These are phyloP conservation scores for Vickermania spadyakhi DNA, from an alignment of 208 protist genomes.

Conservation along the genomic window DNA sequence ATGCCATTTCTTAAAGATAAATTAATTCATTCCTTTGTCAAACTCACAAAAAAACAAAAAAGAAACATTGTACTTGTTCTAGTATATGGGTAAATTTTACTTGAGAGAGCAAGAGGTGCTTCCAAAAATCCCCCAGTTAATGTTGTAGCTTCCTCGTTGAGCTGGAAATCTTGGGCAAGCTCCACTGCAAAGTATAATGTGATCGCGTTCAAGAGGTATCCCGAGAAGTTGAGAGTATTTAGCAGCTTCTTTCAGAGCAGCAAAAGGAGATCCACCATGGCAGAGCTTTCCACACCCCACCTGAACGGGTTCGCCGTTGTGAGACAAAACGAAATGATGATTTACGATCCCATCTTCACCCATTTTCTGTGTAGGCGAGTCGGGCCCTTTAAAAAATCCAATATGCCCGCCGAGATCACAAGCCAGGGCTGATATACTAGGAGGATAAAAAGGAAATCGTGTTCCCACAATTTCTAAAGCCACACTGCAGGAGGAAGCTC, in stretches of 20 bases:
- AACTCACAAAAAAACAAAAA: no score
- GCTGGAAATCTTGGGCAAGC: conserved; percentile 32
- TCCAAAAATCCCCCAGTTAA: conserved; percentile 64
- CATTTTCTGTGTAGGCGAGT: conserved; percentile 11
- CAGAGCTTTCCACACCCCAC: conserved; percentile 52
- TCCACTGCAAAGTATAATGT: conserved; percentile 60
- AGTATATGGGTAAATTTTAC: no score
- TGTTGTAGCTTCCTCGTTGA: conserved; percentile 40
- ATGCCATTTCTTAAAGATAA: no score
- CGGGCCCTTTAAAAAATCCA: conserved; percentile 30
- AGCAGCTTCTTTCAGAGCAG: conserved; percentile 27
- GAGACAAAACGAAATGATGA: conserved; percentile 48
- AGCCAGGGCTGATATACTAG: conserved; percentile 39
- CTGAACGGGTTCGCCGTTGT: conserved; percentile 54
- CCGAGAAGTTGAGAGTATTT: conserved; percentile 50
- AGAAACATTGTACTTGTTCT: no score
- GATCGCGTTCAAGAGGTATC: conserved; percentile 19
- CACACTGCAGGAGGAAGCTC: conserved; percentile 19
- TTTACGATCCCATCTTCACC: conserved; percentile 11
- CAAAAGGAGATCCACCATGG: conserved; percentile 21
- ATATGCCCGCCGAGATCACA: conserved; percentile 61
- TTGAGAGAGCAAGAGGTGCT: conserved; percentile 17
- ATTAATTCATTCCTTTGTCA: no score
- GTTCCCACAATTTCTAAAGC: conserved; percentile 63
- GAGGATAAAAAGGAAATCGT: conserved; percentile 75